Evolutionary conservation across 352 stramenopile genomes (phyloP), one percentile per base, ranked within the genome.

Genomic region (Phytophthora sojae): DNA sequence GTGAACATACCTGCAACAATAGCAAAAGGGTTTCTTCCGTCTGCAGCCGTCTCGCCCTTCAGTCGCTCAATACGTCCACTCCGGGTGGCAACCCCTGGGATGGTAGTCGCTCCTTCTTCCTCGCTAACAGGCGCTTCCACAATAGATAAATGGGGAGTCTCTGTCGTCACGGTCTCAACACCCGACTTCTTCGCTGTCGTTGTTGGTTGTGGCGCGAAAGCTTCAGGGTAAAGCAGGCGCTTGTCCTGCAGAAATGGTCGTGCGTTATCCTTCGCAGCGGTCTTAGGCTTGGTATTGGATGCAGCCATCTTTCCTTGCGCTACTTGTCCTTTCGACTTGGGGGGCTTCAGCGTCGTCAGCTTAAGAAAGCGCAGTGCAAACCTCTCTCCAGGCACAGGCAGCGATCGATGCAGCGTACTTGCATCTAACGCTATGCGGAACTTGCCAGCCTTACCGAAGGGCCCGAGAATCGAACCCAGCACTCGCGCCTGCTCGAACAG

Each of bases 381-480:
- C 3, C 64, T 68, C 47, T 92, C 85, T 0, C 87, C 82, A 30
- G 58, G 29, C 4, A 19, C 29, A n/a, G 81, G 83, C 6, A 57
- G 5, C 2, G 12, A 17, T n/a, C 56, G 14, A 14, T 32, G 14
- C 30, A 45, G 50, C 19, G 47, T 17, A 25, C 37, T 37, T 17
- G 57, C 8, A 17, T 66, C 2, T 19, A 93, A 57, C 12, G 76
- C 67, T 25, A 93, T 69, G 6, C 82, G 80, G 42, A 90, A 91
- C 69, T 97, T 97, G 47, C 87, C 90, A 17, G 85, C 80, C 62
- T 95, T 97, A 4, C 90, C 90, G 72, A 97, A 97, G 17, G 88
- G 82, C 5, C 80, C 85, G 2, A 90, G 45, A 51, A 96, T 89
- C 4, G 45, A 73, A 1, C 87, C 88, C 0, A 94, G 68, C 15